These are phyloP conservation scores for Zygosaccharomyces sapae DNA, from an alignment of 1,139 yeast genomes.

Conservation along the genomic window DNA sequence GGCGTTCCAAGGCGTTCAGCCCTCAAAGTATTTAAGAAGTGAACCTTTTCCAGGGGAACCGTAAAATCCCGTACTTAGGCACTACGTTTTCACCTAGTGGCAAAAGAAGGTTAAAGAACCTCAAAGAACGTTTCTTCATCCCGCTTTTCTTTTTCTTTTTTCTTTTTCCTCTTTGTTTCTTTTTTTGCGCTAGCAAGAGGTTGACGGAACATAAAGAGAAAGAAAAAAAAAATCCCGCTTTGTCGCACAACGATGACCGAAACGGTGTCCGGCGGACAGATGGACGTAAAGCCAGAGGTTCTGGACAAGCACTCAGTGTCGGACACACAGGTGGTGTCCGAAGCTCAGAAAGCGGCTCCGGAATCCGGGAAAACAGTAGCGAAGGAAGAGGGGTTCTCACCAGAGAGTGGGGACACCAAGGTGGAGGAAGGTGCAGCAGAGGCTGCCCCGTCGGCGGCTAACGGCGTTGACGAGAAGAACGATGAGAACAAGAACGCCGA, in stretches of 20 bases:
- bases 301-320: not conserved
- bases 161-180: not conserved
- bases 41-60: constrained; percentile 6
- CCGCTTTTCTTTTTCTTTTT: not conserved
- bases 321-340: no score
- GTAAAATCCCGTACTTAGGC: constrained; percentile 3
- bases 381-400: constrained; percentile 5
- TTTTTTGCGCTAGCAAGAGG: not conserved
- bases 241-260: constrained; percentile 6
- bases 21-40: constrained; percentile 7
- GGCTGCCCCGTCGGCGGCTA: constrained; percentile 13
- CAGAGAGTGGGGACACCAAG: constrained; percentile 2
- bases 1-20: constrained; percentile 2
- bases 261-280: constrained; percentile 5
- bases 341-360: not conserved
- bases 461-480: constrained; percentile 5
- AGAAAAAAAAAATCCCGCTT: constrained; percentile 3
- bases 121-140: not conserved
- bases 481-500: constrained; percentile 4
- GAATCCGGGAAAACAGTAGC: constrained; percentile 1
- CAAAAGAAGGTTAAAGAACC: constrained; percentile 4
- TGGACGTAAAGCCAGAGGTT: not conserved
- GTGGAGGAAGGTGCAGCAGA: constrained; percentile 14
- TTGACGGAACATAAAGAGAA: not conserved
- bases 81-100: not conserved